These are phyloP conservation scores for Botrytis byssoidea DNA, from an alignment of 2,329 filamentous ascomycete genomes.

Conservation along the genomic window DNA sequence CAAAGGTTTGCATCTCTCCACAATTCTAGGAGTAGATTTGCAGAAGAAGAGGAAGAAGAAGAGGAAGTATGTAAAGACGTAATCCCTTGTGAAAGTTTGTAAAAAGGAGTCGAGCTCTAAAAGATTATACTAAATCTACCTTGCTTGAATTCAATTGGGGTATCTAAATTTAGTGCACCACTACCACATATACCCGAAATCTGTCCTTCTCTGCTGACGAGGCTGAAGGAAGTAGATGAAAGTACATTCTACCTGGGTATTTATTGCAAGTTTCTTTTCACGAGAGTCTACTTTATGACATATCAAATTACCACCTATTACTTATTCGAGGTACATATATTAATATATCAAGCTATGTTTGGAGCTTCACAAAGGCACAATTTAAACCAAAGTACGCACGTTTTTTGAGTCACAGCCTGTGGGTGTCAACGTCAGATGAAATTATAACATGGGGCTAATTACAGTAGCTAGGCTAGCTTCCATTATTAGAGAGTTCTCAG, in stretches of 20 bases:
- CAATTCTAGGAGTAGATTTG: slow-evolving; percentile 23
- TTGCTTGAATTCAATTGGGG: slow-evolving; percentile 20
- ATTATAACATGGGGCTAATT: background rate
- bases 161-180: slow-evolving; percentile 20
- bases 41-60: slow-evolving; percentile 2
- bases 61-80: slow-evolving; percentile 8
- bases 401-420: background rate
- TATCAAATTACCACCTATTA: background rate
- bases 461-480: background rate
- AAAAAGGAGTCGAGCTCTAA: slow-evolving; percentile 19
- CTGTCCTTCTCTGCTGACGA: slow-evolving; percentile 22
- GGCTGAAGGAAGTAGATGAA: slow-evolving; percentile 12
- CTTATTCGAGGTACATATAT: no score
- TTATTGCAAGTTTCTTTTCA: background rate
- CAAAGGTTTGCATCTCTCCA: slow-evolving; percentile 34
- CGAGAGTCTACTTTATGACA: background rate
- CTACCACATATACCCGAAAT: slow-evolving; percentile 16
- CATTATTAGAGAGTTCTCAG: background rate
- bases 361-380: background rate
- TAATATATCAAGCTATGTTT: background rate
- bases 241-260: background rate
- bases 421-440: slow-evolving; percentile 3
- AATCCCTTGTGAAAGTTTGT: slow-evolving; percentile 20
- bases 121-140: slow-evolving; percentile 17
- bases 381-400: background rate